phyloP scores from a whole-genome alignment of 257 asterid species.

The Nicotiana knightiana region DNA sequence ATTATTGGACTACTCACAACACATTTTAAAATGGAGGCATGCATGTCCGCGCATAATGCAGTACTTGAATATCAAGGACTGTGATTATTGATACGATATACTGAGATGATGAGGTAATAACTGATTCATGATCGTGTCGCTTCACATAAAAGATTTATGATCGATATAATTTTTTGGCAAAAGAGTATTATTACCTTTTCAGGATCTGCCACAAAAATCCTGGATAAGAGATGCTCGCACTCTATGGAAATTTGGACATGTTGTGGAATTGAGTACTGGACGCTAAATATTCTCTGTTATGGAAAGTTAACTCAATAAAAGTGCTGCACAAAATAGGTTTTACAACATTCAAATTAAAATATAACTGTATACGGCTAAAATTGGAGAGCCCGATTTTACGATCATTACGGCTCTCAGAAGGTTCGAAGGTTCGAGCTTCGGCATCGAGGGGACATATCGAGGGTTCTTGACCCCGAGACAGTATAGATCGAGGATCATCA shows the following conservation, averaged over 20 bases:
- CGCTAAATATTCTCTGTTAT: constrained; percentile 31
- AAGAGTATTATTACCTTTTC: constrained; percentile 21
- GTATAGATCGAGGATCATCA: too few relatives aligned
- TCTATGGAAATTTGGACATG: constrained; percentile 20
- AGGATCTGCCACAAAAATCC: constrained; percentile 27
- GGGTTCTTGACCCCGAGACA: too few relatives aligned
- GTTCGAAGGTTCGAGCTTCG: too few relatives aligned
- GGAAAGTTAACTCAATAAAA: not conserved
- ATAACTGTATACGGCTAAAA: too few relatives aligned
- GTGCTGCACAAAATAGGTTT: not conserved
- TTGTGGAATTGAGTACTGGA: constrained; percentile 28
- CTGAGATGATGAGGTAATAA: not conserved
- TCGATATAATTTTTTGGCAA: not conserved
- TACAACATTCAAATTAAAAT: not conserved
- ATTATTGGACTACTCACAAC: not conserved
- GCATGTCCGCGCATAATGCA: not conserved
- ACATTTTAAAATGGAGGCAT: not conserved
- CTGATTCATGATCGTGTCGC: not conserved
- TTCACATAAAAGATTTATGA: not conserved
- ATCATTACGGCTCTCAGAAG: too few relatives aligned
- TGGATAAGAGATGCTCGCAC: constrained; percentile 28
- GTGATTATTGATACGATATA: not conserved
- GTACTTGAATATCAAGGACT: not conserved
- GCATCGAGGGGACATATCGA: too few relatives aligned
- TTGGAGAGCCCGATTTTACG: too few relatives aligned